These are phyloP conservation scores for Candida anglica DNA, from an alignment of 805 yeast genomes.

Conservation along the genomic window DNA sequence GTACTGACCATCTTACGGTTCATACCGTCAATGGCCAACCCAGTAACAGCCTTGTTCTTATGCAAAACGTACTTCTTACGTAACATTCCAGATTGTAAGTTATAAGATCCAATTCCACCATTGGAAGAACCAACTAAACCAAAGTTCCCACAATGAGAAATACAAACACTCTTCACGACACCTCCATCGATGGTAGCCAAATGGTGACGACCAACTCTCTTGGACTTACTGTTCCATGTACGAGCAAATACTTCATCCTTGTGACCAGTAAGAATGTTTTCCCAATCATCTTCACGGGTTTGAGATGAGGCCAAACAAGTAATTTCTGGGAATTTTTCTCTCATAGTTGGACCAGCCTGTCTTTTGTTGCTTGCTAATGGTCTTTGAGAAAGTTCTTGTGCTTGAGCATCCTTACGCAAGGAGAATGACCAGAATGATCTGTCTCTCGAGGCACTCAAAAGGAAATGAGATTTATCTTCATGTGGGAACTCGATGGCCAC, in stretches of 20 bases:
- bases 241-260: constrained; percentile 79
- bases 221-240: constrained; percentile 82
- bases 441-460: constrained; percentile 85
- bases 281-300: constrained; percentile 88
- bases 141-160: constrained; percentile 94
- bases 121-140: constrained; percentile 83
- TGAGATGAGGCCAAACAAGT: constrained; percentile 66
- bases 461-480: constrained; percentile 69
- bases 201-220: constrained; percentile 73
- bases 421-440: constrained; percentile 88
- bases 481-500: constrained; percentile 71
- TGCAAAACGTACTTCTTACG: constrained; percentile 69
- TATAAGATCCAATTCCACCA: constrained; percentile 84
- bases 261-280: constrained; percentile 85
- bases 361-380: constrained; percentile 39
- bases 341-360: constrained; percentile 53
- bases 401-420: constrained; percentile 91
- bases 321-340: constrained; percentile 76
- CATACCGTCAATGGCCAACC: constrained; percentile 85
- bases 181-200: constrained; percentile 77
- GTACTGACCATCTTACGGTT: constrained; percentile 82
- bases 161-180: constrained; percentile 65
- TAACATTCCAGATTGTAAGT: constrained; percentile 84
- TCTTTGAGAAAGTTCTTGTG: constrained; percentile 87
- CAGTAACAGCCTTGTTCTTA: constrained; percentile 73